Base-by-base conservation (phyloP, 306 rosid genomes). In the Quillaja saponaria region DNA sequence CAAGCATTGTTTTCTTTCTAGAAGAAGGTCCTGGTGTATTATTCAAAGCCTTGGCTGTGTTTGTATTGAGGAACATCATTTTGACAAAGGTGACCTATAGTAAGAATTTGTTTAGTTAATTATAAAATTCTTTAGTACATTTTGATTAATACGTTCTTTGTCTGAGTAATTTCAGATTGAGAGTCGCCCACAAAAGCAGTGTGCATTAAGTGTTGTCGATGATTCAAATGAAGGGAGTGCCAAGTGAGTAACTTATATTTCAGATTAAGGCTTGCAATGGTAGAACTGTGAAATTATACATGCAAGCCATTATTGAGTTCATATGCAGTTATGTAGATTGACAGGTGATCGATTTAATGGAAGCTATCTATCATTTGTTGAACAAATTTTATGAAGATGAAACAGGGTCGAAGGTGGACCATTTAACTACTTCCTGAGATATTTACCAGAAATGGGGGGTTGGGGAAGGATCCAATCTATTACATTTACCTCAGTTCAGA, bases 21-120 rank as follows among this genome's bases (percentile, higher is more conserved):
- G 90, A 87, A 78, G 95, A 85, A 82, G 96, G 96, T 34, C 91
- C 91, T 0, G 97, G 96, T 35, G 81, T 82, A 34, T 90, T 91
- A 46, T 87, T 91, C 68, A 91, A 91, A 79, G 97, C 96, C 63
- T 66, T 91, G 61, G 87, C 97, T 33, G 87, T 87, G 55, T 91
- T 91, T 78, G 78, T 95, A 60, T 54, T 87, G 54, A 82, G 97
- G 62, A 76, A 78, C 48, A 85, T 91, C 74, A 85, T 73, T 78
- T 76, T 91, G 74, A 63, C 82, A 34, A 91, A 87, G 91, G 96
- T 85, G 59, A 41, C 64, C 49, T 62, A 58, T 42, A 17, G 40
- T 64, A 45, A 53, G 19, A 68, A 9, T 57, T 69, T 41, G 37
- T 34, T 12, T 10, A 60, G 46, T 35, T 47, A 19, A n/a, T n/a